A percentile compares a stretch with the other conserved stretches of the same genome.
These are phyloP conservation scores for Beauveria varroae DNA, from an alignment of 2,329 filamentous ascomycete species.

Conservation along the genomic window DNA sequence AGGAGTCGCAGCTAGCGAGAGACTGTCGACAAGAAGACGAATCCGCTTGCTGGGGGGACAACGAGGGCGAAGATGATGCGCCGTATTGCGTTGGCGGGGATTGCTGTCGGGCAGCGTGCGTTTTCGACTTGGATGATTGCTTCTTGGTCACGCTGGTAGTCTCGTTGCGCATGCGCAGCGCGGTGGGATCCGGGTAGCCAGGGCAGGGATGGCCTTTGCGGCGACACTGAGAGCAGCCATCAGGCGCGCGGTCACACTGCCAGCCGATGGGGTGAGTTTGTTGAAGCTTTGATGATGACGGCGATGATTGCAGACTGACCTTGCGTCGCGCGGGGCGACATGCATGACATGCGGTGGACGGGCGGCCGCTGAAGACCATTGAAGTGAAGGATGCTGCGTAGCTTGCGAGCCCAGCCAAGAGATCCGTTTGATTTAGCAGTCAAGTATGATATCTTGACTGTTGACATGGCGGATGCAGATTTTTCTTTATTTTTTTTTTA, in stretches of 20 bases:
- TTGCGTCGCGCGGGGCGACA: conserved; percentile 20
- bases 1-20: neutral
- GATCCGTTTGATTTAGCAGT: neutral
- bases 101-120: conserved; percentile 6
- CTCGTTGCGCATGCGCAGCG: conserved; percentile 21
- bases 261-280: neutral
- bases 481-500: neutral
- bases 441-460: neutral
- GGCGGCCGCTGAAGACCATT: conserved; percentile 23
- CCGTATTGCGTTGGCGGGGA: neutral
- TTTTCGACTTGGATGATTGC: conserved; percentile 6
- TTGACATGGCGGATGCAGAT: neutral
- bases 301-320: conserved; percentile 13
- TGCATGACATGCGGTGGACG: conserved; percentile 21
- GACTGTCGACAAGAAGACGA: neutral
- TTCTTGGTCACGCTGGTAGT: conserved; percentile 15
- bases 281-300: neutral
- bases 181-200: conserved; percentile 19
- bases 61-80: neutral
- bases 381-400: neutral
- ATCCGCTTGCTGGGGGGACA: neutral
- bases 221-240: conserved; percentile 21
- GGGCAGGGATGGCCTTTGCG: conserved; percentile 20
- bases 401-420: neutral
- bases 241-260: conserved; percentile 20